phyloP scores from a whole-genome alignment of 306 rosid species.

The Pyrus communis region DNA sequence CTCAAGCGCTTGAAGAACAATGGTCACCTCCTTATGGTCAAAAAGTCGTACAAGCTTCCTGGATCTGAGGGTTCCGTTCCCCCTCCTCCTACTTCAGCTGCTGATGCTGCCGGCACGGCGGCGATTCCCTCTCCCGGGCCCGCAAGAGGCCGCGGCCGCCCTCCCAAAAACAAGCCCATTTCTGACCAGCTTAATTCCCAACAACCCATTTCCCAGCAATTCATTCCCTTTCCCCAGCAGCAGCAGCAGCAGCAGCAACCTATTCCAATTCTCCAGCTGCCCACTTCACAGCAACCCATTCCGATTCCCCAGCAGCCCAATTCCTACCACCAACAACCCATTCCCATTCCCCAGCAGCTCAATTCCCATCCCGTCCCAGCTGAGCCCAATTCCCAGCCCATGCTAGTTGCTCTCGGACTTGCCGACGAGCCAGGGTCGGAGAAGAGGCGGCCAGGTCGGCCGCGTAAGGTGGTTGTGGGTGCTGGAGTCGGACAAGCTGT shows the following conservation, averaged over 20 bases:
- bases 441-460: conserved; percentile 55
- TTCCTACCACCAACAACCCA: background rate
- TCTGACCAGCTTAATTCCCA: background rate
- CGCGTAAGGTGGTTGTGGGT: conserved; percentile 18
- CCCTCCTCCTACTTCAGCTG: background rate
- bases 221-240: background rate
- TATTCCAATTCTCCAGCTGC: conserved; percentile 4
- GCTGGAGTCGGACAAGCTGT: background rate
- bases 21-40: conserved; percentile 55
- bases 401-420: conserved; percentile 57
- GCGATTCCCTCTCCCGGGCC: conserved; percentile 5
- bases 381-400: conserved; percentile 47
- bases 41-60: conserved; percentile 69
- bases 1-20: conserved; percentile 55
- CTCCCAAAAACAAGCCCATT: conserved; percentile 42
- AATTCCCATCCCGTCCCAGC: background rate
- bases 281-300: background rate
- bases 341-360: conserved; percentile 9
- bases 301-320: background rate
- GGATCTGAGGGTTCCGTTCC: conserved; percentile 38
- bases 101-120: background rate
- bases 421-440: conserved; percentile 35
- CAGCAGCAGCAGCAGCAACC: background rate
- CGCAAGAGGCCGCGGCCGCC: conserved; percentile 41
- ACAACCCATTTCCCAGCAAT: background rate